These are phyloP conservation scores for Zygosaccharomyces pseudobailii DNA, from an alignment of 1,139 yeast species.

Conservation along the genomic window DNA sequence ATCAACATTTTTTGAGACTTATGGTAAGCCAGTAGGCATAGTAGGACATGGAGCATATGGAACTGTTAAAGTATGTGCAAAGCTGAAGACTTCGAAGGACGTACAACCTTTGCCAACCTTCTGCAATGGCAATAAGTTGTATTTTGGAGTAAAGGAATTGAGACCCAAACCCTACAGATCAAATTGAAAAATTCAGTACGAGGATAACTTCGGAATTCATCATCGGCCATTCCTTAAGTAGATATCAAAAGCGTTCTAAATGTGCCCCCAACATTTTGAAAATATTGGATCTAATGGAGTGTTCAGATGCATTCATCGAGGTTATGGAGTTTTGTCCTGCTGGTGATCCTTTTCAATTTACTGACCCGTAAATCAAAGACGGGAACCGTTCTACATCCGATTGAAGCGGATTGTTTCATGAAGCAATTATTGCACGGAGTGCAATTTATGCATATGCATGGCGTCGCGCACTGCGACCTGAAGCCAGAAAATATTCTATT, in stretches of 20 bases:
- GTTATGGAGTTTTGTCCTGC: slow-evolving; percentile 77
- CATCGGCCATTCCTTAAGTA: slow-evolving; percentile 64
- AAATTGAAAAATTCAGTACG: slow-evolving; percentile 55
- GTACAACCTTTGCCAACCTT: slow-evolving; percentile 24
- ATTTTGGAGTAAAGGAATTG: slow-evolving; percentile 72
- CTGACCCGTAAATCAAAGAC: slow-evolving; percentile 33
- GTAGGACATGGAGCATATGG: slow-evolving; percentile 73
- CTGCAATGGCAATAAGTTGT: slow-evolving; percentile 29
- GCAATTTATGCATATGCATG: slow-evolving; percentile 63
- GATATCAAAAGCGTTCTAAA: slow-evolving; percentile 21
- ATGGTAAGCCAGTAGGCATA: slow-evolving; percentile 58
- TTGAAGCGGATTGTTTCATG: slow-evolving; percentile 66
- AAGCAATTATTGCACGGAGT: slow-evolving; percentile 64
- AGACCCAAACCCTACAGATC: slow-evolving; percentile 45
- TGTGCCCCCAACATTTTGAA: slow-evolving; percentile 57
- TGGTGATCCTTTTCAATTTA: slow-evolving; percentile 59
- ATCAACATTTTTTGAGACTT: slow-evolving; percentile 40
- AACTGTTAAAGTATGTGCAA: slow-evolving; percentile 52
- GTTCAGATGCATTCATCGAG: slow-evolving; percentile 59
- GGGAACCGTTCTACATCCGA: slow-evolving; percentile 42
- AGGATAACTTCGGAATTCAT: slow-evolving; percentile 74
- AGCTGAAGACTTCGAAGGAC: slow-evolving; percentile 35
- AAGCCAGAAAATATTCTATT: slow-evolving; percentile 62
- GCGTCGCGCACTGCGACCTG: slow-evolving; percentile 72
- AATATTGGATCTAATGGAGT: slow-evolving; percentile 62